phyloP scores from a whole-genome alignment of 2,329 filamentous ascomycete genomes.

The Rugonectria rugulosa region DNA sequence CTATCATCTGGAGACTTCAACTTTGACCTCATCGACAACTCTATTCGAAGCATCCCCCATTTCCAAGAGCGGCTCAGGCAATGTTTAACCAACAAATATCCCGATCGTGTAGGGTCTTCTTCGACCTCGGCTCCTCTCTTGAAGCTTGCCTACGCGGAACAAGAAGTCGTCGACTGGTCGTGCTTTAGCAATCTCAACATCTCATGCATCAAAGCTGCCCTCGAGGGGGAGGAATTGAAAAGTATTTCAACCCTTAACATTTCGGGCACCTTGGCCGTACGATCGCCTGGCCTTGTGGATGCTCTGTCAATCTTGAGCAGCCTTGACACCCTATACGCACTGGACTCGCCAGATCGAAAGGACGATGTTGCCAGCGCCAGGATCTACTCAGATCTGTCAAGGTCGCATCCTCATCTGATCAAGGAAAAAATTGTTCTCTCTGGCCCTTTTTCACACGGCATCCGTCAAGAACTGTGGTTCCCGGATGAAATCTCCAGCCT shows the following conservation, averaged over 20 bases:
- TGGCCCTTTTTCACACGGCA: conserved; percentile 2
- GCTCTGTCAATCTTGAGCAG: conserved; percentile 2
- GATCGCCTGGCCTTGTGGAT: background rate
- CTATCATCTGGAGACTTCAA: conserved; percentile 1
- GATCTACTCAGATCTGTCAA: conserved; percentile 2
- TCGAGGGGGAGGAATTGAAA: background rate
- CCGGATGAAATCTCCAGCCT: background rate
- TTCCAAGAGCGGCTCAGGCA: background rate
- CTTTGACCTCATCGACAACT: background rate
- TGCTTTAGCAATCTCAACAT: background rate
- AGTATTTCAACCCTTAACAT: background rate
- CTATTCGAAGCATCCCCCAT: background rate
- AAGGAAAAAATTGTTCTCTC: conserved; percentile 14
- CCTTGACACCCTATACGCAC: conserved; percentile 9
- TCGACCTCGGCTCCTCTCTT: background rate
- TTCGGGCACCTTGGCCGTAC: background rate
- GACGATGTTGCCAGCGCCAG: background rate
- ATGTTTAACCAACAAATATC: background rate
- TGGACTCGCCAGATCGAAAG: background rate
- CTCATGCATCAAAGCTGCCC: background rate
- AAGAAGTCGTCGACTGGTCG: background rate
- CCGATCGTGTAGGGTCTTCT: background rate
- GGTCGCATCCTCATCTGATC: background rate
- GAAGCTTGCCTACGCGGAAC: conserved; percentile 3
- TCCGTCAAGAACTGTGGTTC: conserved; percentile 6